Evolutionary conservation across 495 filamentous ascomycete genomes (phyloP).

Genomic region (Hypoxylon trugodes): DNA sequence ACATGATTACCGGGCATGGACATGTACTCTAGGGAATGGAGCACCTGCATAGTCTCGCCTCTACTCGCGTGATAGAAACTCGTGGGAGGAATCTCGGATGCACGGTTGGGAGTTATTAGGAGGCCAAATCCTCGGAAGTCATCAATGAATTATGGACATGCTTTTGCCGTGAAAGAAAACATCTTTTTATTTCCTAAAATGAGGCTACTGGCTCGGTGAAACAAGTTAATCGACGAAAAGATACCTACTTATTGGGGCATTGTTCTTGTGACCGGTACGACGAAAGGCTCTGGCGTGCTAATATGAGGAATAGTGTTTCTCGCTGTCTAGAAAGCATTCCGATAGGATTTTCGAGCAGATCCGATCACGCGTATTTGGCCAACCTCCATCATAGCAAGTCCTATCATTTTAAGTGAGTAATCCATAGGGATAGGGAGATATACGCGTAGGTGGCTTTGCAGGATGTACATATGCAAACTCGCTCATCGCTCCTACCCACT

Average conservation of each 20-base stretch:
- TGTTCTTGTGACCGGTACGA: background rate
- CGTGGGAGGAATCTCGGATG: slow-evolving; percentile 53
- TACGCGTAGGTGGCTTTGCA: no score
- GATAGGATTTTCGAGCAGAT: background rate
- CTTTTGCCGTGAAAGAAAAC: slow-evolving; percentile 43
- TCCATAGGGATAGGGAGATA: no score
- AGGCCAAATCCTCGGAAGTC: slow-evolving; percentile 52
- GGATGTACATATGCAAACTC: background rate
- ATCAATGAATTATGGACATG: slow-evolving; percentile 50
- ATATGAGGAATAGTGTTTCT: background rate
- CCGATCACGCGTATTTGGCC: background rate
- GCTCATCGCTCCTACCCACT: background rate
- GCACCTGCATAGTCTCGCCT: slow-evolving; percentile 57
- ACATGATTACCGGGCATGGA: slow-evolving; percentile 56
- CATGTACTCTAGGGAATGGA: slow-evolving; percentile 61
- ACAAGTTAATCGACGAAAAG: slow-evolving; percentile 14
- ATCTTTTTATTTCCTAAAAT: slow-evolving; percentile 11
- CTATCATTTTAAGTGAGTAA: no score
- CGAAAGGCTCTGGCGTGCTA: background rate
- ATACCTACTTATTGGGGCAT: slow-evolving; percentile 5
- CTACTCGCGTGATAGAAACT: slow-evolving; percentile 59
- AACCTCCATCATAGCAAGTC: background rate
- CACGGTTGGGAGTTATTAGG: slow-evolving; percentile 53
- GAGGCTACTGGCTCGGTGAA: slow-evolving; percentile 22
- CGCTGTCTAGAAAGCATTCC: background rate